Conservation (phyloP, 352 stramenopile genomes). For the Phytophthora fragariae region DNA sequence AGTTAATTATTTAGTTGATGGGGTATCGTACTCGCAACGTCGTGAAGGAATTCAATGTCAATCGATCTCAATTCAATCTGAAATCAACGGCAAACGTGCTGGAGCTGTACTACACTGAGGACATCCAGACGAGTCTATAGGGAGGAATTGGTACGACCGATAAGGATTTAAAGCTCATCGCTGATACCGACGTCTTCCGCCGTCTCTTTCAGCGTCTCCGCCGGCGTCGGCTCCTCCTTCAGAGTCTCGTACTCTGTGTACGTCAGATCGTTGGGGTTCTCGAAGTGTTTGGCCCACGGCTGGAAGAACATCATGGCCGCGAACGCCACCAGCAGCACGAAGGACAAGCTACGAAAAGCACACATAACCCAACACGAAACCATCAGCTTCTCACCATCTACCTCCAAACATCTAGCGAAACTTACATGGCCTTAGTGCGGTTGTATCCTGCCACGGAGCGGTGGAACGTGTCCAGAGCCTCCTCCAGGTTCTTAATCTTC, state of each 20-base stretch:
- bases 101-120: neutral
- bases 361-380: neutral
- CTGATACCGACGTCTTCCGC: constrained; percentile 23
- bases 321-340: constrained; percentile 62
- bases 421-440: constrained; percentile 80
- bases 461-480: constrained; percentile 84
- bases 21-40: constrained; percentile 19
- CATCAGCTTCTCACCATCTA: neutral
- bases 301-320: constrained; percentile 79
- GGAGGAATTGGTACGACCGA: neutral
- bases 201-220: constrained; percentile 30
- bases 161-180: constrained; percentile 59
- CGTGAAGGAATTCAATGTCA: constrained; percentile 41
- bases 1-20: constrained; percentile 41
- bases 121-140: constrained; percentile 31
- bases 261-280: constrained; percentile 30
- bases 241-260: constrained; percentile 40
- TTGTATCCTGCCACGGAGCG: constrained; percentile 80
- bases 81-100: constrained; percentile 17
- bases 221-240: constrained; percentile 30
- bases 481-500: constrained; percentile 73
- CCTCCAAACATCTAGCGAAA: neutral
- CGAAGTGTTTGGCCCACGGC: constrained; percentile 66
- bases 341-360: constrained; percentile 33
- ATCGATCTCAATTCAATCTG: constrained; percentile 39